Evolutionary conservation across 345 rosid genomes (phyloP).

Genomic region (Limnanthes douglasii): DNA sequence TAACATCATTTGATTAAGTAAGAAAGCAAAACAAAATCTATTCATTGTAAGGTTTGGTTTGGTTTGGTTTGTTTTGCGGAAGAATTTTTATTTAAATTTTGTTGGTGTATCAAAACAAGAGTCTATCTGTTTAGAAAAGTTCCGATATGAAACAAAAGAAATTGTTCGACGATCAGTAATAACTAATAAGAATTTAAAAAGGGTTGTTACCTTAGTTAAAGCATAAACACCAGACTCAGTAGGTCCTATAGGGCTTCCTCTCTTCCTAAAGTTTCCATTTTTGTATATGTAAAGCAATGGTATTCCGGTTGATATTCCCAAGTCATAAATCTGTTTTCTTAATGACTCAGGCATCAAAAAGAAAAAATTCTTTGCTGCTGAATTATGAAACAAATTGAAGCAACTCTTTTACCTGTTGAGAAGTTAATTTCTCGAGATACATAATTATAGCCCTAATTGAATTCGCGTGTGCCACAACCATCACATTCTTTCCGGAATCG

Average conservation of each 20-base stretch:
- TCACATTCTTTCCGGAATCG: slow-evolving; percentile 35
- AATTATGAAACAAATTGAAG: background rate
- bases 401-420: slow-evolving; percentile 32
- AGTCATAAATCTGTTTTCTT: slow-evolving; percentile 26
- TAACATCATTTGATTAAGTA: too few species aligned
- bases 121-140: background rate
- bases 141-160: background rate
- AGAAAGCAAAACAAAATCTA: too few species aligned
- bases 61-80: too few species aligned
- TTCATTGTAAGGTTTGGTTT: too few species aligned
- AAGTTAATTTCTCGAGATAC: slow-evolving; percentile 58
- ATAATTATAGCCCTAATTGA: slow-evolving; percentile 54
- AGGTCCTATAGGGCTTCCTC: slow-evolving; percentile 49
- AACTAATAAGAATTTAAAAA: background rate
- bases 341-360: background rate
- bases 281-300: slow-evolving; percentile 58
- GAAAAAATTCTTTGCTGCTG: background rate
- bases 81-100: too few species aligned
- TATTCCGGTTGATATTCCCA: slow-evolving; percentile 51
- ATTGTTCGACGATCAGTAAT: background rate
- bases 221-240: slow-evolving; percentile 62
- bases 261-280: slow-evolving; percentile 43
- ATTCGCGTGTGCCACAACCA: slow-evolving; percentile 67
- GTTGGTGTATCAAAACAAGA: too few species aligned
- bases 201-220: slow-evolving; percentile 32